A percentile compares a stretch with the other conserved stretches of the same genome.
phyloP scores from a whole-genome alignment of 2,329 filamentous ascomycete genomes.

The Pyricularia grisea region DNA sequence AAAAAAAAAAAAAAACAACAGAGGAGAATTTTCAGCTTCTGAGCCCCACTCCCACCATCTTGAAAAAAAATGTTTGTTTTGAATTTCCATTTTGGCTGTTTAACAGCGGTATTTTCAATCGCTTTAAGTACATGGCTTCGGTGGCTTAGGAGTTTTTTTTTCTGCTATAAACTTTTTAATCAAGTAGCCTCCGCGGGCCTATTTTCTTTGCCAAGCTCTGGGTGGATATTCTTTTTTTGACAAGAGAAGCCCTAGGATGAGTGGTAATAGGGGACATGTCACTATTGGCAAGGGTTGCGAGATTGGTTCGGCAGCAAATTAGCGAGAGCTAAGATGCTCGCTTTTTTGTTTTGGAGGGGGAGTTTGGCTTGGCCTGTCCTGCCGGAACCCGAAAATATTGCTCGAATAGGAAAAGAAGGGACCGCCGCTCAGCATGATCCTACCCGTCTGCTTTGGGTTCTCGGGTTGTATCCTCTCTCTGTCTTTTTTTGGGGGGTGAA shows the following conservation, averaged over 20 bases:
- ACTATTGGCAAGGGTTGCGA: neutral
- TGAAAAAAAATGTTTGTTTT: neutral
- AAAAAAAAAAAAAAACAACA: neutral
- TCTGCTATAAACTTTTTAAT: neutral
- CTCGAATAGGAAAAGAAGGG: neutral
- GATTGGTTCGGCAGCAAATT: neutral
- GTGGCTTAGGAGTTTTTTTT: neutral
- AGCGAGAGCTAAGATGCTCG: neutral
- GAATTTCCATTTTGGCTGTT: neutral
- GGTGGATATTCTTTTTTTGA: neutral
- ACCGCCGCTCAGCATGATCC: neutral
- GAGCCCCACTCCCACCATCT: neutral
- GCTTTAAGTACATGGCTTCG: neutral
- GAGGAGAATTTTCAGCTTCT: neutral
- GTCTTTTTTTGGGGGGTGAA: no score
- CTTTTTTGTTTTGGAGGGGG: neutral
- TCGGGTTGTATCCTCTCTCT: no score
- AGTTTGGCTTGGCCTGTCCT: neutral
- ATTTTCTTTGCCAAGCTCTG: neutral
- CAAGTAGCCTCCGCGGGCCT: neutral
- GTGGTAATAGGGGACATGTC: neutral
- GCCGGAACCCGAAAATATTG: neutral
- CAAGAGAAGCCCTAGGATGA: neutral
- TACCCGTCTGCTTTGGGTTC: no score
- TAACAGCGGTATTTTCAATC: neutral